phyloP scores from a whole-genome alignment of 2,329 filamentous ascomycete species.

The Fusarium tricinctum region DNA sequence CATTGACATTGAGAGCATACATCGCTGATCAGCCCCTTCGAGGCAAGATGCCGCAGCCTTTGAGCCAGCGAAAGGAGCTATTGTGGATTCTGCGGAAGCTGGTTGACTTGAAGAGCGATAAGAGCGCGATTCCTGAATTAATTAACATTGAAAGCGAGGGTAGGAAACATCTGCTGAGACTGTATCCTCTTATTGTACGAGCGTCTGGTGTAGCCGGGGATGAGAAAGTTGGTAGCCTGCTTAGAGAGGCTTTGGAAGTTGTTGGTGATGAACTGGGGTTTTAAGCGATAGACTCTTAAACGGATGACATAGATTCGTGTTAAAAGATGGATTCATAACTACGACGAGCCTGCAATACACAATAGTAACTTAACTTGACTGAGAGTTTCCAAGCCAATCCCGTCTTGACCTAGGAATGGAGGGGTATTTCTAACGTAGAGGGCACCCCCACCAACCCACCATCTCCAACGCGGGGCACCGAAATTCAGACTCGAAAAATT shows the following conservation, averaged over 20 bases:
- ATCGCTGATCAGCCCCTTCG: slow-evolving; percentile 92
- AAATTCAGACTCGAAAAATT: slow-evolving; percentile 45
- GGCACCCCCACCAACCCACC: slow-evolving; percentile 38
- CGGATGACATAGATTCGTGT: background rate
- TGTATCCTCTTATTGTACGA: slow-evolving; percentile 83
- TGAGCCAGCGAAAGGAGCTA: slow-evolving; percentile 84
- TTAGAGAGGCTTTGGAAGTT: slow-evolving; percentile 72
- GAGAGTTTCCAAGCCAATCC: slow-evolving; percentile 15
- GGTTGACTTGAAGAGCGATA: slow-evolving; percentile 76
- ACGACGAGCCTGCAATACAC: slow-evolving; percentile 3
- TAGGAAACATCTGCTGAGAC: slow-evolving; percentile 81
- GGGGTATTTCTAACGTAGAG: slow-evolving; percentile 16
- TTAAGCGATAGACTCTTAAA: slow-evolving; percentile 14
- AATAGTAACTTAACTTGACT: slow-evolving; percentile 4
- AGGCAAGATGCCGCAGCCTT: slow-evolving; percentile 88
- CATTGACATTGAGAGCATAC: slow-evolving; percentile 84
- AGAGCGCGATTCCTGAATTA: slow-evolving; percentile 74
- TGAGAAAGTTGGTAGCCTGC: slow-evolving; percentile 68
- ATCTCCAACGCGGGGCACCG: slow-evolving; percentile 47
- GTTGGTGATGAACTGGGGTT: slow-evolving; percentile 67
- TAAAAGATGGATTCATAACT: background rate
- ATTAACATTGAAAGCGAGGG: slow-evolving; percentile 66
- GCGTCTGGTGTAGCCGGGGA: slow-evolving; percentile 72
- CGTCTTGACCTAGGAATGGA: slow-evolving; percentile 9
- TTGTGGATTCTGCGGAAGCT: slow-evolving; percentile 77